Conservation (phyloP, 2,329 filamentous ascomycete species). For the Clonostachys rhizophaga region DNA sequence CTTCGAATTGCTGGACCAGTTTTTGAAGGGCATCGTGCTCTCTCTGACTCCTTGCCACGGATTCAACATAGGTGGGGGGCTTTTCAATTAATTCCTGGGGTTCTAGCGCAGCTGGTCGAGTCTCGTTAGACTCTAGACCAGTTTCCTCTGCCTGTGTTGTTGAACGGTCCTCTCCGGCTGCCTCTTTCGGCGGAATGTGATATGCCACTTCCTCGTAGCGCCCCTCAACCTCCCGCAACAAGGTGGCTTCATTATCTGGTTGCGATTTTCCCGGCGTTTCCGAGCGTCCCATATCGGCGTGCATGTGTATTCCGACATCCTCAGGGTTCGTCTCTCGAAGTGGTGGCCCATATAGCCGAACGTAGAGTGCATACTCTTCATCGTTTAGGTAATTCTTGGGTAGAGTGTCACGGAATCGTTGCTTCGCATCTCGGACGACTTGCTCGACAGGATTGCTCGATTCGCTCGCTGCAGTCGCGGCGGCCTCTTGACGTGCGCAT, state of each 20-base stretch:
- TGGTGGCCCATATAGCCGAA: constrained; percentile 76
- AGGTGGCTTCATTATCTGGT: constrained; percentile 24
- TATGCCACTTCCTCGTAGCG: constrained; percentile 59
- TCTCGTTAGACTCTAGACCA: constrained; percentile 10
- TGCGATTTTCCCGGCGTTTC: constrained; percentile 4
- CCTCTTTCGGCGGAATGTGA: constrained; percentile 12
- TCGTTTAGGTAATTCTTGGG: constrained; percentile 66
- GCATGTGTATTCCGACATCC: constrained; percentile 47
- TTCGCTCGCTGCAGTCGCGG: not conserved
- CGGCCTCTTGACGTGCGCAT: constrained; percentile 11
- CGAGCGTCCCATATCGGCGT: constrained; percentile 23
- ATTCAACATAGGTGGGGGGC: constrained; percentile 34
- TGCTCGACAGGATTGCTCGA: constrained; percentile 44
- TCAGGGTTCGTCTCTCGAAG: constrained; percentile 56
- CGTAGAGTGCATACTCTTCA: constrained; percentile 72
- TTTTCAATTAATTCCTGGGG: constrained; percentile 2
- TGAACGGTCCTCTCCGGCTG: constrained; percentile 3
- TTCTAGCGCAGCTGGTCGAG: not conserved
- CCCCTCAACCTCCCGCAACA: constrained; percentile 54
- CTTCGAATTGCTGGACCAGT: constrained; percentile 54
- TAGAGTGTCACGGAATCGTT: constrained; percentile 71
- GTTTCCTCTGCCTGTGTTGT: constrained; percentile 5
- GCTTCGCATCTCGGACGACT: constrained; percentile 66
- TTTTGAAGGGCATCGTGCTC: constrained; percentile 50
- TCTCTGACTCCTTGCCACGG: constrained; percentile 46